Evolutionary conservation across 208 protist genomes (phyloP).

Genomic region (Trichomonas tenax): DNA sequence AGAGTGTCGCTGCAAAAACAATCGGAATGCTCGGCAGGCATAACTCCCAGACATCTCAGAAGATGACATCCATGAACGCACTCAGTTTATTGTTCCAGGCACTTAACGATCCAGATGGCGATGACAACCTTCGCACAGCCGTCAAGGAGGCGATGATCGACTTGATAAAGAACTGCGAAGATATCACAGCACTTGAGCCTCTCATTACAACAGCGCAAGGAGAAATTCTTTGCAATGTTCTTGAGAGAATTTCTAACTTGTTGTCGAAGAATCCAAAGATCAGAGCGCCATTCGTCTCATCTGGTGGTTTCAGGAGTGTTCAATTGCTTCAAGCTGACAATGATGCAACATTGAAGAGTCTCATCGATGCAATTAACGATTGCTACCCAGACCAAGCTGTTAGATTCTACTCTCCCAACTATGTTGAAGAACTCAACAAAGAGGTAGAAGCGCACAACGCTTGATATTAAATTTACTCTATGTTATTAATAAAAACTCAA

Average conservation of each 20-base stretch:
- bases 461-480: too few relatives aligned
- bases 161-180: slow-evolving; percentile 81
- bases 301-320: slow-evolving; percentile 62
- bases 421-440: slow-evolving; percentile 73
- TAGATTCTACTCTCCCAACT: slow-evolving; percentile 87
- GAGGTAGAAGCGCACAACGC: slow-evolving; percentile 60
- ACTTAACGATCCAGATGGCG: slow-evolving; percentile 54
- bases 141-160: slow-evolving; percentile 78
- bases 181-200: slow-evolving; percentile 79
- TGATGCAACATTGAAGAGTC: slow-evolving; percentile 71
- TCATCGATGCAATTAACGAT: slow-evolving; percentile 82
- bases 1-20: slow-evolving; percentile 45
- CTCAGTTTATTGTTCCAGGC: slow-evolving; percentile 70
- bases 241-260: slow-evolving; percentile 89
- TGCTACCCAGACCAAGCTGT: slow-evolving; percentile 95
- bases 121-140: slow-evolving; percentile 78
- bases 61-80: slow-evolving; percentile 78
- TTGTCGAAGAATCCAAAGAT: slow-evolving; percentile 81
- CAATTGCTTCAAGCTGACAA: slow-evolving; percentile 78
- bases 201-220: slow-evolving; percentile 74
- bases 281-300: slow-evolving; percentile 80
- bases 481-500: too few relatives aligned
- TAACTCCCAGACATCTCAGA: slow-evolving; percentile 77
- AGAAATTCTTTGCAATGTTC: slow-evolving; percentile 85
- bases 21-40: slow-evolving; percentile 75